Evolutionary conservation across 305 asterid genomes (phyloP), one percentile per base, ranked within the genome.

Genomic region (Fraxinus sp.): DNA sequence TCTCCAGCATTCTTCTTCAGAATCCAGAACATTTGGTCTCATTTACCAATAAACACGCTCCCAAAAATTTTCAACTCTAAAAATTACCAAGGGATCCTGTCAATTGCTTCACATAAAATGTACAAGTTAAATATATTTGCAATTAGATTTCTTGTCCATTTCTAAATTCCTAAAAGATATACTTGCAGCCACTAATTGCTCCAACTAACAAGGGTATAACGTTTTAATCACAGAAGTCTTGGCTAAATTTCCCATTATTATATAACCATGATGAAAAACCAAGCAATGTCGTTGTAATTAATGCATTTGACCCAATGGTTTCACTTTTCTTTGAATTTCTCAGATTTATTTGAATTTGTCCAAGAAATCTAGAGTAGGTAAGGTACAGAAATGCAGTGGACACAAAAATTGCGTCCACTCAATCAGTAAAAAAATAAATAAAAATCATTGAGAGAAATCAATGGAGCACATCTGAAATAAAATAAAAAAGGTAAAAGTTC

Each of bases 401-500:
- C 5, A 66, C 73, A 24, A 66, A 72, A 72, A 32, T n/a, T n/a
- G 78, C 13, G 2, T 59, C 55, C 24, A n/a, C 59, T 82, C 74
- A 57, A 5, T 71, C 11, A 0, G 4, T 20, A 2, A 28, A 8
- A 8, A 39, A 46, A 44, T 28, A 28, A 28, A 28, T 28, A 28
- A 46, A 49, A 16, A 33, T 18, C 73, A 10, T 10, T 62, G 57
- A 7, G 79, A 74, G 79, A 81, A 22, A 39, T 16, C 8, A 20
- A 8, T 20, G 8, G 78, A 81, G 76, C 85, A 82, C 57, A 36
- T 85, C 85, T 41, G 52, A 41, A 18, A 81, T 82, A 3, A 85
- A 85, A 74, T 74, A 82, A 55, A 78, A 64, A 75, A 79, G 82
- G 79, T 78, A 79, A 64, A 85, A 82, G 24, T 82, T 79, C 82